Evolutionary conservation across 2,329 filamentous ascomycete species (phyloP).

Genomic region (Colletotrichum abscissum): DNA sequence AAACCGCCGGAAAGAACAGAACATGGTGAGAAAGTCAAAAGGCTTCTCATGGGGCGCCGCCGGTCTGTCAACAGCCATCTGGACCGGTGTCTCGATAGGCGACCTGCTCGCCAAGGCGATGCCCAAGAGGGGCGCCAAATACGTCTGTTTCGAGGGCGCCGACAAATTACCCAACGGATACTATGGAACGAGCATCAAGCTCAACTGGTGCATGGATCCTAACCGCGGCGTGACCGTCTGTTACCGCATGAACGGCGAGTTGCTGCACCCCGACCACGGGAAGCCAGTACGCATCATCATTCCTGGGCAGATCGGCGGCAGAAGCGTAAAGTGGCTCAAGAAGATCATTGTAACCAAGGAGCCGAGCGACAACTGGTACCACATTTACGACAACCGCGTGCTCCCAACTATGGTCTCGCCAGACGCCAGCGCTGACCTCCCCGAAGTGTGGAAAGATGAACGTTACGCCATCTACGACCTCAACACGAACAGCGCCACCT

Average conservation of each 20-base stretch:
- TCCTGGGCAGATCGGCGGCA: slow-evolving; percentile 90
- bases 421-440: slow-evolving; percentile 79
- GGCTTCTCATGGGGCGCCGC: slow-evolving; percentile 95
- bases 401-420: slow-evolving; percentile 88
- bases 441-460: slow-evolving; percentile 87
- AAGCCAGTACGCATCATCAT: slow-evolving; percentile 85
- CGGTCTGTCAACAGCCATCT: slow-evolving; percentile 87
- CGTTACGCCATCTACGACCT: slow-evolving; percentile 94
- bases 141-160: slow-evolving; percentile 91
- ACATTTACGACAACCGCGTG: slow-evolving; percentile 93
- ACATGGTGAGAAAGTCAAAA: slow-evolving; percentile 88
- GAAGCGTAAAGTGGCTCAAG: slow-evolving; percentile 94
- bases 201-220: slow-evolving; percentile 88
- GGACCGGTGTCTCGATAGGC: slow-evolving; percentile 82
- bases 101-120: slow-evolving; percentile 77
- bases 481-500: slow-evolving; percentile 86
- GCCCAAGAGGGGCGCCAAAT: slow-evolving; percentile 77
- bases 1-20: slow-evolving; percentile 93
- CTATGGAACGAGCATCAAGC: slow-evolving; percentile 88
- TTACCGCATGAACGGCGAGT: slow-evolving; percentile 90
- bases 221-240: slow-evolving; percentile 88
- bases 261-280: slow-evolving; percentile 84
- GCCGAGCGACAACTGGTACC: slow-evolving; percentile 94
- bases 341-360: slow-evolving; percentile 80
- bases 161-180: slow-evolving; percentile 89